These are phyloP conservation scores for Cerrena zonata DNA, from an alignment of 1,284 basidiomycete species.

Conservation along the genomic window DNA sequence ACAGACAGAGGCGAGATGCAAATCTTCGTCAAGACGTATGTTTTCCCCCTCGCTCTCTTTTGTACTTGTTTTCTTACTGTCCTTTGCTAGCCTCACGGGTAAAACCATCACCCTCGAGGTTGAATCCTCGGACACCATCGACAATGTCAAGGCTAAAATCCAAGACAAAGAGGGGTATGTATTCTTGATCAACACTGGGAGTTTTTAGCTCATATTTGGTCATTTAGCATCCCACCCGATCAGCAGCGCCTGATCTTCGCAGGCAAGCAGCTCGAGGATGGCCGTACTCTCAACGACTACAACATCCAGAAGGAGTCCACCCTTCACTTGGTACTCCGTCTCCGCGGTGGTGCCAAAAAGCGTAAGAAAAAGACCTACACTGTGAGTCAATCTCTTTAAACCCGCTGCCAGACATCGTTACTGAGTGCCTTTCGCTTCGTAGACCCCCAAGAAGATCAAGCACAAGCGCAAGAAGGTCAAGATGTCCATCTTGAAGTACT, in stretches of 20 bases:
- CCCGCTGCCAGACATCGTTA: too few species aligned
- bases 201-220: background rate
- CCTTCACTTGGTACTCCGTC: conserved; percentile 90
- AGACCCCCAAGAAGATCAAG: conserved; percentile 99
- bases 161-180: conserved; percentile 90
- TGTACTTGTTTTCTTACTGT: background rate
- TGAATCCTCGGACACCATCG: conserved; percentile 93
- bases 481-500: conserved; percentile 99
- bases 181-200: background rate
- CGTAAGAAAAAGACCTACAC: conserved; percentile 99
- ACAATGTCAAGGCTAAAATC: conserved; percentile 96
- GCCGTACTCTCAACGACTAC: conserved; percentile 85
- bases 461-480: conserved; percentile 99
- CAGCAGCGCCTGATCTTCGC: conserved; percentile 98
- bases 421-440: conserved; percentile 12
- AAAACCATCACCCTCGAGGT: conserved; percentile 99
- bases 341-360: conserved; percentile 98
- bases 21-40: conserved; percentile 92
- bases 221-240: conserved; percentile 81
- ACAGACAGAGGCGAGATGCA: conserved; percentile 83
- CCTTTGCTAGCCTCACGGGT: conserved; percentile 77
- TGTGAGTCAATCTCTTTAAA: conserved; percentile 35
- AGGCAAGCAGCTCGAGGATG: conserved; percentile 96
- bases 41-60: too few species aligned
- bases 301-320: conserved; percentile 96